These are phyloP conservation scores for Fonsecaea pedrosoi DNA, from an alignment of 2,329 filamentous ascomycete species.

Conservation along the genomic window DNA sequence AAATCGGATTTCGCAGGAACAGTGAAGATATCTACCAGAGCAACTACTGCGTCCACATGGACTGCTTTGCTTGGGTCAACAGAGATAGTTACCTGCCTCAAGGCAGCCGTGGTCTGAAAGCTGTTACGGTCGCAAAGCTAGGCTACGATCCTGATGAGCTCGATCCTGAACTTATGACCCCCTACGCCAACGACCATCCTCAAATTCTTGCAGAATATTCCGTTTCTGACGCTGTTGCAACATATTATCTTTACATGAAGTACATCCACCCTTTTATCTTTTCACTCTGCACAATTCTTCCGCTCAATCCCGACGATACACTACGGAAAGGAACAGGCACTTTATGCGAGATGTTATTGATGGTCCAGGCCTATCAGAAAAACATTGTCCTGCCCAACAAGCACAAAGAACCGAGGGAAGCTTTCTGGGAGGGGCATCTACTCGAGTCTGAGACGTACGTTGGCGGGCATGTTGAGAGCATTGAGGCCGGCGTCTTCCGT, in stretches of 20 bases:
- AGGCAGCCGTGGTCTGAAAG: conserved; percentile 94
- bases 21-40: conserved; percentile 96
- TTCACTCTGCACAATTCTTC: conserved; percentile 95
- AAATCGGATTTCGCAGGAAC: conserved; percentile 96
- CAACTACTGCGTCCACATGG: conserved; percentile 96
- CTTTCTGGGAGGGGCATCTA: conserved; percentile 96
- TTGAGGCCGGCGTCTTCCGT: conserved; percentile 95
- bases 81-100: conserved; percentile 97
- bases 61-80: conserved; percentile 98
- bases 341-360: conserved; percentile 98
- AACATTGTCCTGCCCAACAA: conserved; percentile 96
- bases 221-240: conserved; percentile 97
- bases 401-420: conserved; percentile 85
- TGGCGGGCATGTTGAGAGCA: conserved; percentile 97
- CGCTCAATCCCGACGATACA: conserved; percentile 89
- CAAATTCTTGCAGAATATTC: conserved; percentile 97
- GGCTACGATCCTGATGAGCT: conserved; percentile 98
- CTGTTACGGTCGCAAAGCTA: conserved; percentile 95
- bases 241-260: conserved; percentile 99
- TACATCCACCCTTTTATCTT: conserved; percentile 99
- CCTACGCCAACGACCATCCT: conserved; percentile 82
- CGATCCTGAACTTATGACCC: conserved; percentile 96
- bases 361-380: conserved; percentile 96
- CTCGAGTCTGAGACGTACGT: conserved; percentile 98
- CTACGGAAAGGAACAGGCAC: conserved; percentile 96